phyloP scores from a whole-genome alignment of 139 green algal genomes.

The Penium margaritaceum region DNA sequence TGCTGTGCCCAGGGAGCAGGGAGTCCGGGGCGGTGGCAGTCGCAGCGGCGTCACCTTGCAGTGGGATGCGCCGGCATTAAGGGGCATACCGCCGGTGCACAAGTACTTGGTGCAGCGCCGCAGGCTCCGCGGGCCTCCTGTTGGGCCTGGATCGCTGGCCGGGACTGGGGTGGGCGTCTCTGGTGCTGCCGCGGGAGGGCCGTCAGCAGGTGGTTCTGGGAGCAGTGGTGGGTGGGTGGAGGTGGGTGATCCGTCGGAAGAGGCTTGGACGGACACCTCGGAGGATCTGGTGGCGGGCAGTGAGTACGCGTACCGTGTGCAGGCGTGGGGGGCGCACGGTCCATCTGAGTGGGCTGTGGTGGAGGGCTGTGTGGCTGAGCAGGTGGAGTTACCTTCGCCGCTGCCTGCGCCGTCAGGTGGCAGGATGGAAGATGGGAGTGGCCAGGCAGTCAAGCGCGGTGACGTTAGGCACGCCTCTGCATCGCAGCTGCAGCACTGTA shows the following conservation, averaged over 20 bases:
- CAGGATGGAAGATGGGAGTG: slow-evolving; percentile 12
- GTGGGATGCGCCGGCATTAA: slow-evolving; percentile 25
- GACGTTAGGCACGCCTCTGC: slow-evolving; percentile 5
- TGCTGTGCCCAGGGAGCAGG: no score
- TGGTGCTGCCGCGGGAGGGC: no score
- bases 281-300: neutral
- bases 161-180: slow-evolving; percentile 1
- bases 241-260: slow-evolving; percentile 19
- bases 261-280: slow-evolving; percentile 29
- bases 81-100: slow-evolving; percentile 29
- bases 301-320: slow-evolving; percentile 33
- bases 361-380: slow-evolving; percentile 12
- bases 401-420: slow-evolving; percentile 11
- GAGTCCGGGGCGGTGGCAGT: neutral
- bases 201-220: no score
- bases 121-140: no score
- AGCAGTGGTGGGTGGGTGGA: slow-evolving; percentile 21
- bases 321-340: slow-evolving; percentile 35
- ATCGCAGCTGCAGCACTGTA: neutral
- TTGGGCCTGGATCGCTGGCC: no score
- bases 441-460: slow-evolving; percentile 5
- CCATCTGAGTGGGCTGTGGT: slow-evolving; percentile 24
- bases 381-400: slow-evolving; percentile 4
- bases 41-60: slow-evolving; percentile 15
- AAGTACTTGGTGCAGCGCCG: slow-evolving; percentile 41